Evolutionary conservation across 2,329 filamentous ascomycete genomes (phyloP), one percentile per base, ranked within the genome.

Genomic region (Rhynchosporium secalis): DNA sequence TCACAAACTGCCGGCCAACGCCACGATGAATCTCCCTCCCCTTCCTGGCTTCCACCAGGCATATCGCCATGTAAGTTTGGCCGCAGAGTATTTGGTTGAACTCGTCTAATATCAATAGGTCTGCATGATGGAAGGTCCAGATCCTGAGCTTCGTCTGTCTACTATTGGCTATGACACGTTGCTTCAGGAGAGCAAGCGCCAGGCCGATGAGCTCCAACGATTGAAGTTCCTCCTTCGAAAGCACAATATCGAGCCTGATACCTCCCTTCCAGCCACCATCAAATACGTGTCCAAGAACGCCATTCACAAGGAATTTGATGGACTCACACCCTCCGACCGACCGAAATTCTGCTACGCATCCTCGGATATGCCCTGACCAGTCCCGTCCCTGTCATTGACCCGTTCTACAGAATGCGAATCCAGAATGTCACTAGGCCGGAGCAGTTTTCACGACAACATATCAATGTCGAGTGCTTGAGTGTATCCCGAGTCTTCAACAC

Each of bases 401-500:
- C 83, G 2, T 74, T 86, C 48, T 81, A 76, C 55, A 78, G 77
- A 58, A 66, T 76, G 26, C 77, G 75, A 52, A 67, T 70, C 2
- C 79, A 81, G 31, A 77, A 78, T 61, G 64, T 84, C 55, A 78
- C 81, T 0, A 70, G 68, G 2, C 81, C 83, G 68, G 78, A 78
- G 68, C 45, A 54, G 33, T n/a, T 20, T 2, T 60, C 69, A 1
- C 76, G 78, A n/a, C 73, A 74, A 15, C 78, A 80, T 61, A 77
- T 85, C 59, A 79, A 82, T 60, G 82, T 84, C 52, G 76, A 83
- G 66, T 80, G 84, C 57, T 73, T 86, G 2, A 76, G 78, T 3
- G 82, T 82, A 2, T 84, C 80, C 72, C 81, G 73, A 66, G 78
- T 79, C 15, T 80, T 83, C 62, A 69, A 79, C 41, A 66, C 73